These are phyloP conservation scores for Ceratocystis harringtonii DNA, from an alignment of 2,329 filamentous ascomycete genomes.

Conservation along the genomic window DNA sequence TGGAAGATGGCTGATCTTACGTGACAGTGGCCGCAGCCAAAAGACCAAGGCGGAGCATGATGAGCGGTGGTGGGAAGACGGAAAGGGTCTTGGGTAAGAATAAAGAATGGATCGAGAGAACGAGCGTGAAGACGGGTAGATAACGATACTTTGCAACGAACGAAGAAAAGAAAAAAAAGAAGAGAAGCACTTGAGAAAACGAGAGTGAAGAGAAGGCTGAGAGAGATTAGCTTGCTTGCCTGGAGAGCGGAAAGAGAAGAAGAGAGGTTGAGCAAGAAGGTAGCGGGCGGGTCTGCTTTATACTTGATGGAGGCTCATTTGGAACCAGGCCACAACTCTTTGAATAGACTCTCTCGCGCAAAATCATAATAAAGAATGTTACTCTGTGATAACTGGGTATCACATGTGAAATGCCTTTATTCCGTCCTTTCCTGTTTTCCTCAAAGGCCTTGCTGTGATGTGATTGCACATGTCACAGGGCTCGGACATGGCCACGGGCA, in stretches of 20 bases:
- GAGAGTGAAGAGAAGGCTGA: conserved; percentile 7
- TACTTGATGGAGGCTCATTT: not conserved
- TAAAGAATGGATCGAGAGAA: not conserved
- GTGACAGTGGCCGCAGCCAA: conserved; percentile 13
- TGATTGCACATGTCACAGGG: not conserved
- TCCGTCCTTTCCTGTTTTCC: not conserved
- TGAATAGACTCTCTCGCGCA: not conserved
- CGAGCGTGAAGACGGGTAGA: conserved; percentile 1
- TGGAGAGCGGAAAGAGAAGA: not conserved
- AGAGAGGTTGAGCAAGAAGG: not conserved
- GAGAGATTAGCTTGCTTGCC: conserved; percentile 13
- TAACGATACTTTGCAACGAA: conserved; percentile 6
- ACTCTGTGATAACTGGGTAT: not conserved
- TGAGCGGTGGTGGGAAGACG: conserved; percentile 1
- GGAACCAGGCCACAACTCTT: not conserved
- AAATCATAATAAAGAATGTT: not conserved
- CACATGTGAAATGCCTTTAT: not conserved
- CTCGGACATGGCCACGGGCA: not conserved
- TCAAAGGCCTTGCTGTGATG: not conserved
- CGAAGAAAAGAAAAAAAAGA: not conserved
- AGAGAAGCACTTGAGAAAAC: not conserved
- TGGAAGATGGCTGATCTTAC: not conserved
- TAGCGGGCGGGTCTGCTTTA: not conserved
- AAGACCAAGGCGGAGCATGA: conserved; percentile 14
- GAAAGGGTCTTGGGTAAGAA: not conserved